Conservation (phyloP, 2,329 filamentous ascomycete species). For the Arthrobotrys iridis region DNA sequence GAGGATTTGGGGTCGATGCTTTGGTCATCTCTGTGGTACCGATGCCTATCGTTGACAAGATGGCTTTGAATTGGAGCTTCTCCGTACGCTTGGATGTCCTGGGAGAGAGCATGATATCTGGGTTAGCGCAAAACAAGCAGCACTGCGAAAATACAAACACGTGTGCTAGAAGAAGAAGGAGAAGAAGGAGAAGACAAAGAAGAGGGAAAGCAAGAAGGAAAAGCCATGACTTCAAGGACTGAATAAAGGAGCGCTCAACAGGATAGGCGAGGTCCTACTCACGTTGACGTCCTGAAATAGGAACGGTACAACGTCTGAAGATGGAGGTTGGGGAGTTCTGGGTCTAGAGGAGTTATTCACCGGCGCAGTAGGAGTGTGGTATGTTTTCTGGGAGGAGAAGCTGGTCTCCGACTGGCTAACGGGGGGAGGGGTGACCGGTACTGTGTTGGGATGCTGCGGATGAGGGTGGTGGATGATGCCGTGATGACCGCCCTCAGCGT, state of each 20-base stretch:
- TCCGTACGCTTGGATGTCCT: constrained; percentile 80
- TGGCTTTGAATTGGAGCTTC: constrained; percentile 79
- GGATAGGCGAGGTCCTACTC: constrained; percentile 61
- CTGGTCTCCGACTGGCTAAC: constrained; percentile 61
- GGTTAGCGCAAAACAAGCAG: constrained; percentile 14
- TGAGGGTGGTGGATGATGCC: constrained; percentile 71
- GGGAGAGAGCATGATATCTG: constrained; percentile 21
- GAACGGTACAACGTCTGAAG: constrained; percentile 96
- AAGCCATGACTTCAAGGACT: neutral
- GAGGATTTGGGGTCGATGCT: constrained; percentile 65
- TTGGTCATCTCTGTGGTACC: constrained; percentile 67
- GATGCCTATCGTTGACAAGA: constrained; percentile 74
- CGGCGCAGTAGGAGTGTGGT: constrained; percentile 71
- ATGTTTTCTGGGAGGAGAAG: constrained; percentile 33
- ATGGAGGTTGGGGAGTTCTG: constrained; percentile 79
- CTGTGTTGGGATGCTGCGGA: constrained; percentile 81
- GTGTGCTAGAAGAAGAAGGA: neutral
- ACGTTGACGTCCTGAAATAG: constrained; percentile 87
- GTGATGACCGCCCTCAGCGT: constrained; percentile 77
- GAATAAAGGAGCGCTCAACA: constrained; percentile 10
- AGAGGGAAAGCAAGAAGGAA: constrained; percentile 39
- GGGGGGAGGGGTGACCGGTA: constrained; percentile 70
- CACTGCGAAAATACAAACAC: neutral
- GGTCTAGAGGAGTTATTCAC: constrained; percentile 73
- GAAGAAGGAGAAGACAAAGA: constrained; percentile 55